phyloP scores from a whole-genome alignment of 192 early-diverging fungal species.

The Pecoramyces ruminantium region DNA sequence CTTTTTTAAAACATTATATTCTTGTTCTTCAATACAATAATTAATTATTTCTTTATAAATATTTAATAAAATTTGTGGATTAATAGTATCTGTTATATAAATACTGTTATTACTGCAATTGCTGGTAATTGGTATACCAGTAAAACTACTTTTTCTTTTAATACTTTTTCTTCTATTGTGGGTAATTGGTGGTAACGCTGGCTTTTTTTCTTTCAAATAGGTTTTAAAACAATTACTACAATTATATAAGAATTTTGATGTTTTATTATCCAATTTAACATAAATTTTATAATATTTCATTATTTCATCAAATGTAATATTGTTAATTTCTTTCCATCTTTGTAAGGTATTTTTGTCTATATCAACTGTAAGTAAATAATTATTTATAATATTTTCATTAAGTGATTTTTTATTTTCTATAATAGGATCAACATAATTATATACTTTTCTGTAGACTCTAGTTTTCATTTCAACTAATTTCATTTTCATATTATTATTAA shows the following conservation, averaged over 20 bases:
- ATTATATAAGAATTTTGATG: neutral
- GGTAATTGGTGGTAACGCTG: neutral
- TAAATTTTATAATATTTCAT: neutral
- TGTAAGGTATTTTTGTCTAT: neutral
- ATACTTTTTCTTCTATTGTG: neutral
- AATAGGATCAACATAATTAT: neutral
- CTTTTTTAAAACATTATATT: neutral
- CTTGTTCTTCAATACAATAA: neutral
- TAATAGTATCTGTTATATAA: neutral
- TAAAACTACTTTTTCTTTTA: neutral
- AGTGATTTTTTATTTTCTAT: neutral
- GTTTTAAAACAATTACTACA: neutral
- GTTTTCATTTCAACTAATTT: neutral
- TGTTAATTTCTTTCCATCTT: neutral
- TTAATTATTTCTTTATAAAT: neutral
- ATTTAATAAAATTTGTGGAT: neutral
- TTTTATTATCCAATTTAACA: neutral
- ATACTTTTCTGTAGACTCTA: neutral
- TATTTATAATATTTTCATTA: neutral
- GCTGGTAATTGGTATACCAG: neutral
- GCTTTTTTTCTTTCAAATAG: neutral
- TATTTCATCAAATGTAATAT: neutral
- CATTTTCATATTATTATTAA: neutral
- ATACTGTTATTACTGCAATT: neutral
- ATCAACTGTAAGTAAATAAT: neutral